Percentiles rank a stretch among this genome's conserved stretches.
These are phyloP conservation scores for Haplosporangium sp. DNA, from an alignment of 371 early-diverging fungal species.

Conservation along the genomic window DNA sequence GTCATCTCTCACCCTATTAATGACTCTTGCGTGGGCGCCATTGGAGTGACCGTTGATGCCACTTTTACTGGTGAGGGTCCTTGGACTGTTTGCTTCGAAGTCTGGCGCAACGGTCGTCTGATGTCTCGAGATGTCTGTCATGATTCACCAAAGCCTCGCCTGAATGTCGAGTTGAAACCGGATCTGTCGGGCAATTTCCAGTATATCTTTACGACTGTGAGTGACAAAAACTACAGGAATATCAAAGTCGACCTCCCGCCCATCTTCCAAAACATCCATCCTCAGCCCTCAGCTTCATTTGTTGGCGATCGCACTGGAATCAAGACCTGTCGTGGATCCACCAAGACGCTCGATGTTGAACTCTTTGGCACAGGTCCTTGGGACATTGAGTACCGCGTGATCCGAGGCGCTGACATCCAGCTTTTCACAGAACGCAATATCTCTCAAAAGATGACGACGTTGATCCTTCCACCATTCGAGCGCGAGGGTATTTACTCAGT, in stretches of 20 bases:
- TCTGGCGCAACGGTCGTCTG: conserved; percentile 21
- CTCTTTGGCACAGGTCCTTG: conserved; percentile 45
- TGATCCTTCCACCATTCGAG: conserved; percentile 41
- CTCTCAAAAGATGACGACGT: conserved; percentile 10
- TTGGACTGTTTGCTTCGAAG: conserved; percentile 42
- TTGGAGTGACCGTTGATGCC: conserved; percentile 44
- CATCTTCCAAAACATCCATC: conserved; percentile 46
- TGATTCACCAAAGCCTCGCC: conserved; percentile 36
- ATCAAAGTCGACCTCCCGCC: conserved; percentile 29
- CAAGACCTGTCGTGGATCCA: conserved; percentile 33
- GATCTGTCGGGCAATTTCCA: conserved; percentile 33
- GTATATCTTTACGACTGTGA: conserved; percentile 44
- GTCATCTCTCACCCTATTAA: conserved; percentile 41
- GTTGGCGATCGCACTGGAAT: conserved; percentile 12
- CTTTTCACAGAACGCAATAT: conserved; percentile 22
- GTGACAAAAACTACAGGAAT: conserved; percentile 34
- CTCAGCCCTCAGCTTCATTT: conserved; percentile 44
- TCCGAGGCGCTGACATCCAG: conserved; percentile 25
- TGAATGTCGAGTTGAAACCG: conserved; percentile 39
- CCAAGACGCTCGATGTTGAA: conserved; percentile 25
- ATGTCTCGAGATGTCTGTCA: conserved; percentile 21
- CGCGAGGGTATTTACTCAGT: conserved; percentile 44
- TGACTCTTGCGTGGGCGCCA: conserved; percentile 49
- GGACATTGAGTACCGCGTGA: conserved; percentile 47
- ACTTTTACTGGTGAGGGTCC: conserved; percentile 52